Conservation (phyloP, 2,329 filamentous ascomycete genomes). For the Colletotrichum filicis region DNA sequence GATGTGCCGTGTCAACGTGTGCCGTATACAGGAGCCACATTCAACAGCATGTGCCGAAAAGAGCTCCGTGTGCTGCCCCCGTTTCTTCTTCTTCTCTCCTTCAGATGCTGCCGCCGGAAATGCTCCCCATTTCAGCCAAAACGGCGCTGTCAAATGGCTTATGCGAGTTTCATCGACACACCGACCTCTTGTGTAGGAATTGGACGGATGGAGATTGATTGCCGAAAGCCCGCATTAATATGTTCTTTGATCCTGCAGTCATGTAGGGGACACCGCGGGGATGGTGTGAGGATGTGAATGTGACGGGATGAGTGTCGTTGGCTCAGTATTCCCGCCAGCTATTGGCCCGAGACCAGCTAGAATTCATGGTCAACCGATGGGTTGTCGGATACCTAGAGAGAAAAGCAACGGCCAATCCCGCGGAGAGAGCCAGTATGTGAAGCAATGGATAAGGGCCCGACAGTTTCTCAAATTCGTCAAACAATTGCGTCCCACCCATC, state of each 20-base stretch:
- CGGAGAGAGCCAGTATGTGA: neutral
- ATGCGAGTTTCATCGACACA: conserved; percentile 29
- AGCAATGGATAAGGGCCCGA: conserved; percentile 5
- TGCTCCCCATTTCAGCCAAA: conserved; percentile 19
- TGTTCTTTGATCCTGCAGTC: conserved; percentile 6
- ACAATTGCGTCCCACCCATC: neutral
- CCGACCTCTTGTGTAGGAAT: conserved; percentile 5
- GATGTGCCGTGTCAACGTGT: neutral
- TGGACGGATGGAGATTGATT: conserved; percentile 16
- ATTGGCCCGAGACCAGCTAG: conserved; percentile 4
- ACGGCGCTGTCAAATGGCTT: conserved; percentile 23
- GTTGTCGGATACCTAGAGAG: neutral
- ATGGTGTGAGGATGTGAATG: neutral
- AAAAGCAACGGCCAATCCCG: conserved; percentile 5
- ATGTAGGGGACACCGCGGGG: neutral
- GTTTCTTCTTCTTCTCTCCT: neutral
- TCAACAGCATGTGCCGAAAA: conserved; percentile 15
- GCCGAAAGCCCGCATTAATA: conserved; percentile 18
- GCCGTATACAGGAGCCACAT: neutral
- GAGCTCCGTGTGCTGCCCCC: conserved; percentile 22
- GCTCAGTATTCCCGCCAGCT: conserved; percentile 1
- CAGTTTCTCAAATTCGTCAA: conserved; percentile 9
- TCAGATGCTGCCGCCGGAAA: conserved; percentile 22
- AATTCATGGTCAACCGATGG: neutral
- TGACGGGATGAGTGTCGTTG: conserved; percentile 6